phyloP scores from a whole-genome alignment of 305 asterid species.

The Caryopteris hybrid region DNA sequence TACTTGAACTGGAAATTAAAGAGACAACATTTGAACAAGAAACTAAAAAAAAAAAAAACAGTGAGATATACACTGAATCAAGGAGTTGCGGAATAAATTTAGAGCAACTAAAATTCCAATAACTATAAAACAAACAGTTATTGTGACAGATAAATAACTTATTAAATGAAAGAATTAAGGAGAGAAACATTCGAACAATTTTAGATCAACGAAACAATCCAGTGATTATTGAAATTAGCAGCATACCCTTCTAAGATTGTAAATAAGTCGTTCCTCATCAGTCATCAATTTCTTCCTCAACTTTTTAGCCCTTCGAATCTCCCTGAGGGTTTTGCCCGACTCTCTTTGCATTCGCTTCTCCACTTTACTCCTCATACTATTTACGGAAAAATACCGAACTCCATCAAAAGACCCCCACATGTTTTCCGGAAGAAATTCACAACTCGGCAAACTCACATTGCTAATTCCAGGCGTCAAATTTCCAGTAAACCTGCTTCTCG shows the following conservation, averaged over 20 bases:
- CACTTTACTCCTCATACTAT: constrained; percentile 95
- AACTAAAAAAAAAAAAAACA: not conserved
- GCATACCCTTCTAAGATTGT: constrained; percentile 80
- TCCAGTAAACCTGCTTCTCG: constrained; percentile 17
- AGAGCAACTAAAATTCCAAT: not conserved
- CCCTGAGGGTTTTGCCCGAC: constrained; percentile 84
- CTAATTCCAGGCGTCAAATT: constrained; percentile 20
- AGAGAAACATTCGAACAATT: not conserved
- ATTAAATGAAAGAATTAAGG: not conserved
- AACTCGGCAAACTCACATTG: constrained; percentile 14
- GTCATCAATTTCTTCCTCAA: constrained; percentile 90
- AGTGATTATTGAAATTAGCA: not conserved
- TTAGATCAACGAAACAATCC: not conserved
- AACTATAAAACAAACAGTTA: not conserved
- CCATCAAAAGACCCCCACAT: constrained; percentile 42
- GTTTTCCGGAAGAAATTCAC: constrained; percentile 16
- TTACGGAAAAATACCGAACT: constrained; percentile 61
- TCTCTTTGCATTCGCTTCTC: constrained; percentile 86
- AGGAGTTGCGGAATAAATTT: not conserved
- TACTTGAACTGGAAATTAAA: too few species aligned
- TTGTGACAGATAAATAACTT: not conserved
- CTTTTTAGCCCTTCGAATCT: constrained; percentile 76
- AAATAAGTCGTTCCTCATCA: constrained; percentile 86
- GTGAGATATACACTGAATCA: not conserved
- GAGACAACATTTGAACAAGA: too few species aligned